These are phyloP conservation scores for Fistulinella prunicolor DNA, from an alignment of 768 basidiomycete genomes.

Conservation along the genomic window DNA sequence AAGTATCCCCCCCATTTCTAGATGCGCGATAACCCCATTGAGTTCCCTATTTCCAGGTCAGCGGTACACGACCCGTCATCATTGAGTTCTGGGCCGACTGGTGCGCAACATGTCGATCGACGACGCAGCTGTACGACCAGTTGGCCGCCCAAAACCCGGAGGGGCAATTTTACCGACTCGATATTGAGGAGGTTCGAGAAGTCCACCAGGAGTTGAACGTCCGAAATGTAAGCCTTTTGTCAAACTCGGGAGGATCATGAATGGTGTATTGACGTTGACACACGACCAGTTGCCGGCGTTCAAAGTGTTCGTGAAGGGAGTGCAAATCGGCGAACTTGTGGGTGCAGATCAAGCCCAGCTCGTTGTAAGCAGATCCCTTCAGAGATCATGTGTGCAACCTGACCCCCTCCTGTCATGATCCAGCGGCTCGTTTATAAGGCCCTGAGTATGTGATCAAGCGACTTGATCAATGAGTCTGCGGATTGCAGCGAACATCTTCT, in stretches of 20 bases:
- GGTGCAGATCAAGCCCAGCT: slow-evolving; percentile 26
- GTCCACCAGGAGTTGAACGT: slow-evolving; percentile 23
- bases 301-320: slow-evolving; percentile 31
- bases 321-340: slow-evolving; percentile 30
- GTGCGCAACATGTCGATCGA: slow-evolving; percentile 24
- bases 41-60: slow-evolving; percentile 17
- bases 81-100: slow-evolving; percentile 34
- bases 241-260: slow-evolving; percentile 13
- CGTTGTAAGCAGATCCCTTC: slow-evolving; percentile 14
- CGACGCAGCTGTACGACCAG: slow-evolving; percentile 21
- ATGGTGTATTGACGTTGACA: slow-evolving; percentile 9
- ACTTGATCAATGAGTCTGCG: background rate
- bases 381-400: slow-evolving; percentile 12
- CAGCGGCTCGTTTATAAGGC: slow-evolving; percentile 30
- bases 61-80: slow-evolving; percentile 21
- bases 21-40: slow-evolving; percentile 4
- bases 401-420: slow-evolving; percentile 16
- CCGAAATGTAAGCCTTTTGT: slow-evolving; percentile 18
- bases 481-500: slow-evolving; percentile 6
- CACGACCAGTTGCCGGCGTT: slow-evolving; percentile 26
- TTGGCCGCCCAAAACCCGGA: slow-evolving; percentile 27
- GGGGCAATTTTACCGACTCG: slow-evolving; percentile 31
- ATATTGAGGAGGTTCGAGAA: slow-evolving; percentile 28
- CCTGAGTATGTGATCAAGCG: slow-evolving; percentile 24
- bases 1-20: slow-evolving; percentile 1